A percentile compares a stretch with the other conserved stretches of the same genome.
phyloP scores from a whole-genome alignment of 148 eudicot genomes.

The Simmondsia chinensis region DNA sequence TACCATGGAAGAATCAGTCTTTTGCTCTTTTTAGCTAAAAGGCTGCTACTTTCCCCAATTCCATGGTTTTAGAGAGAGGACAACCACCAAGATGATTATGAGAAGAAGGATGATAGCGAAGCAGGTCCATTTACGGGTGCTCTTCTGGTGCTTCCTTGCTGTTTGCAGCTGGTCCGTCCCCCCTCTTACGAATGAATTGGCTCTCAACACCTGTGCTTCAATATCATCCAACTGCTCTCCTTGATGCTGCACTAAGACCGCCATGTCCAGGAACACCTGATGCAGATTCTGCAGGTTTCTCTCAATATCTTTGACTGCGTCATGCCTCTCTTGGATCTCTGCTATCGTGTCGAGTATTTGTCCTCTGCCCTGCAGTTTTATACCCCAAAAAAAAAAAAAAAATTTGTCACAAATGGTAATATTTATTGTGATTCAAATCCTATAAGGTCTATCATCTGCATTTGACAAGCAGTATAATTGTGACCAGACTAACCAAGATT shows the following conservation, averaged over 20 bases:
- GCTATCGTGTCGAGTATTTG: constrained; percentile 38
- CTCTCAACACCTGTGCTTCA: constrained; percentile 30
- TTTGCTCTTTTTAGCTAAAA: background rate
- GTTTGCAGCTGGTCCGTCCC: constrained; percentile 26
- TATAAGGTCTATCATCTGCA: too few species aligned
- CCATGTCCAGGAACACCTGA: constrained; percentile 50
- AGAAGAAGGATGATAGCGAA: constrained; percentile 36
- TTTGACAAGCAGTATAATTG: too few species aligned
- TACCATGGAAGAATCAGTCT: background rate
- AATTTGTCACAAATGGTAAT: too few species aligned
- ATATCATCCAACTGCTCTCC: constrained; percentile 42
- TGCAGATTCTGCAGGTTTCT: constrained; percentile 35
- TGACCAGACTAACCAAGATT: too few species aligned
- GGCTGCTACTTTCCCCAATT: too few species aligned
- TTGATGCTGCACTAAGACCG: constrained; percentile 41
- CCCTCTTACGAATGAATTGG: constrained; percentile 25
- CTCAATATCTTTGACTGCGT: constrained; percentile 44
- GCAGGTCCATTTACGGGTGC: constrained; percentile 49
- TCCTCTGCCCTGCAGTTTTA: constrained; percentile 56
- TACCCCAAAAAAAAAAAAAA: too few species aligned
- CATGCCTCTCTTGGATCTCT: constrained; percentile 59
- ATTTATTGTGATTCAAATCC: too few species aligned
- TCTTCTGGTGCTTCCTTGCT: constrained; percentile 42
- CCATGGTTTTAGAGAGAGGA: constrained; percentile 28
- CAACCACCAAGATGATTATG: constrained; percentile 21